Base-by-base conservation (phyloP, 495 filamentous ascomycete species). In the Neurospora tetrasperma region DNA sequence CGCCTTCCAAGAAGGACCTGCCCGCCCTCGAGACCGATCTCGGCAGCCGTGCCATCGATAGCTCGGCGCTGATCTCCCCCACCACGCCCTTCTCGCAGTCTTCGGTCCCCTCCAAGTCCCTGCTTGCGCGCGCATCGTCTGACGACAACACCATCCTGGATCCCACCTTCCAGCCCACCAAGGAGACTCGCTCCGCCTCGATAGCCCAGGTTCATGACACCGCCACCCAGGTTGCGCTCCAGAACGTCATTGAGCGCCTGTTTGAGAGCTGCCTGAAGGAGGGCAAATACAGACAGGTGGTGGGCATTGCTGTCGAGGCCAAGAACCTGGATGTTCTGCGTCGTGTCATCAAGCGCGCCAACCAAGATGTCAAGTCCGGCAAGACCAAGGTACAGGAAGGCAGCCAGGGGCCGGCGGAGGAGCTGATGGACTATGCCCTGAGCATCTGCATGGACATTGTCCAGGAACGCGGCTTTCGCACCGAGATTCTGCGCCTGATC, bases 381-480 rank as follows among this genome's bases (percentile, higher is more conserved):
- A 86, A 86, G 74, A 87, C 84, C 71, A 86, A 83, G 78, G 70
- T 78, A 8, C 79, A 82, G 59, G 82, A 85, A 8, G 79, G 80
- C 40, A 82, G 82, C 69, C 83, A 85, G 73, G 88, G 90, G 69
- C 85, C 90, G 48, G 93, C 92, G 38, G 94, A 98, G 76, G 96
- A 98, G 81, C 84, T 99, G 35, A 92, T 99, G 90, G 96, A 99
- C 75, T 99, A 99, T 79, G 91, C 96, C 27, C 82, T 99, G 74
- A 89, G 94, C 73, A 97, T 99, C 70, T 97, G 93, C 84, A 97
- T 99, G 96, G 92, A 93, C 48, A 91, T 98, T 72, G 94, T 99
- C 42, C 96, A 98, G 80, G 96, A 99, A 79, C 90, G 96, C 70
- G 88, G 89, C 41, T 87, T 98, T 80, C 89, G 96, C 70, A 82